These are phyloP conservation scores for Aotearoamyces nothofagi DNA, from an alignment of 2,329 filamentous ascomycete genomes.

Conservation along the genomic window DNA sequence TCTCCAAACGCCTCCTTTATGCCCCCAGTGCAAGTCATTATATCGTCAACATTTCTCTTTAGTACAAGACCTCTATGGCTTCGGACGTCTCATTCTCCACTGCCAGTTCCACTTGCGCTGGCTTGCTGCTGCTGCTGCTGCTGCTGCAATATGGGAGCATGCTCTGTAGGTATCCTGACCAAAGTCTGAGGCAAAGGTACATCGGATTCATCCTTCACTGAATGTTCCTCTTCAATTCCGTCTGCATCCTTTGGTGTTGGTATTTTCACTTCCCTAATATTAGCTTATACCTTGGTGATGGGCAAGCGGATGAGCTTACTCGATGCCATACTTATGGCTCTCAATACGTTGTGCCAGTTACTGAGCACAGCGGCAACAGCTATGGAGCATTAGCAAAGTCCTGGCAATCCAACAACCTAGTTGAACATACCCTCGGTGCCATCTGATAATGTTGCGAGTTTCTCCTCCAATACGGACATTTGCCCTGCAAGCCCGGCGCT, in stretches of 20 bases:
- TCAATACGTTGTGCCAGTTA: slow-evolving; percentile 79
- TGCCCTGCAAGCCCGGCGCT: slow-evolving; percentile 66
- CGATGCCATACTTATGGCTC: slow-evolving; percentile 76
- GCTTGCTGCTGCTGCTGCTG: too few species aligned
- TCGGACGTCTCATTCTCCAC: slow-evolving; percentile 5
- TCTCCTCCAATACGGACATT: slow-evolving; percentile 70
- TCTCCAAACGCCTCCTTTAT: too few species aligned
- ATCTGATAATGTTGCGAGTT: slow-evolving; percentile 61
- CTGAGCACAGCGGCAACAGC: slow-evolving; percentile 72
- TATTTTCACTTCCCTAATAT: slow-evolving; percentile 43
- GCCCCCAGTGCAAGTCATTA: too few species aligned
- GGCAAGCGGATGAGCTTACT: slow-evolving; percentile 32
- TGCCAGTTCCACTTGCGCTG: slow-evolving; percentile 6
- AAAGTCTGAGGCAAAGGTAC: slow-evolving; percentile 62
- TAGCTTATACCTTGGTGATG: slow-evolving; percentile 6
- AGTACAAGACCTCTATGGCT: too few species aligned
- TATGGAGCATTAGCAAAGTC: slow-evolving; percentile 21
- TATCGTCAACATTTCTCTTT: too few species aligned
- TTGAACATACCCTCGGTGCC: slow-evolving; percentile 56
- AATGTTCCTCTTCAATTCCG: slow-evolving; percentile 25
- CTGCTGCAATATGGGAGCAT: slow-evolving; percentile 48
- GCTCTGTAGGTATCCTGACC: slow-evolving; percentile 72
- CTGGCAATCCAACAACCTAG: too few species aligned
- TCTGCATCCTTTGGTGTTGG: slow-evolving; percentile 37
- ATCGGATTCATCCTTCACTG: slow-evolving; percentile 20